Evolutionary conservation across 305 asterid species (phyloP).

Genomic region (Caryopteris hybrid): DNA sequence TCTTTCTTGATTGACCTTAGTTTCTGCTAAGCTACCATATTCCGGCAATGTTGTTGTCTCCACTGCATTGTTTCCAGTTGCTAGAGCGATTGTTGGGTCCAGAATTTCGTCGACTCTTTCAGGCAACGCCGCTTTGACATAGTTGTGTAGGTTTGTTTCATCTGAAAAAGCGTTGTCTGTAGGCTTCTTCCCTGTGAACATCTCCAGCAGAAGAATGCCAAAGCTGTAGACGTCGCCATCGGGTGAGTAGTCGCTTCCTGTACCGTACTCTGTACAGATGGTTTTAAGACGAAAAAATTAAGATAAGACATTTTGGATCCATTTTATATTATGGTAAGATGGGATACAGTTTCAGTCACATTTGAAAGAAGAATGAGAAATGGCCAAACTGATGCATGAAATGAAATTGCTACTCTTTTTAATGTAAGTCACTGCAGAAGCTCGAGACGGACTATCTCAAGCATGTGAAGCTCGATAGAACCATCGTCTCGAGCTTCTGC

Average conservation of each 20-base stretch:
- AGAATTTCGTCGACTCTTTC: conserved; percentile 16
- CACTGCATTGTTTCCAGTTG: not conserved
- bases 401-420: too few relatives aligned
- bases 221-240: conserved; percentile 39
- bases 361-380: too few relatives aligned
- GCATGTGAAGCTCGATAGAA: not conserved
- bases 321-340: too few relatives aligned
- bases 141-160: conserved; percentile 21
- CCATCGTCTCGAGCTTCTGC: too few relatives aligned
- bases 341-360: too few relatives aligned
- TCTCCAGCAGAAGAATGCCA: conserved; percentile 35
- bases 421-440: not conserved
- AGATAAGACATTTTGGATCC: too few relatives aligned
- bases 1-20: not conserved
- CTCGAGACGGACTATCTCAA: not conserved
- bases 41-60: not conserved
- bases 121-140: conserved; percentile 21
- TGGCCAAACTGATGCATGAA: too few relatives aligned
- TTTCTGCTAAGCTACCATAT: not conserved
- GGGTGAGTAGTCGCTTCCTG: conserved; percentile 21
- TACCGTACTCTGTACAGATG: conserved; percentile 30
- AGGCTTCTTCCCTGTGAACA: conserved; percentile 35
- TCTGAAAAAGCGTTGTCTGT: conserved; percentile 18
- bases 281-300: not conserved
- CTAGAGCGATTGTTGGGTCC: conserved; percentile 19